Base-by-base conservation (phyloP, 2,329 filamentous ascomycete species). In the Plenodomus tracheiphilus region DNA sequence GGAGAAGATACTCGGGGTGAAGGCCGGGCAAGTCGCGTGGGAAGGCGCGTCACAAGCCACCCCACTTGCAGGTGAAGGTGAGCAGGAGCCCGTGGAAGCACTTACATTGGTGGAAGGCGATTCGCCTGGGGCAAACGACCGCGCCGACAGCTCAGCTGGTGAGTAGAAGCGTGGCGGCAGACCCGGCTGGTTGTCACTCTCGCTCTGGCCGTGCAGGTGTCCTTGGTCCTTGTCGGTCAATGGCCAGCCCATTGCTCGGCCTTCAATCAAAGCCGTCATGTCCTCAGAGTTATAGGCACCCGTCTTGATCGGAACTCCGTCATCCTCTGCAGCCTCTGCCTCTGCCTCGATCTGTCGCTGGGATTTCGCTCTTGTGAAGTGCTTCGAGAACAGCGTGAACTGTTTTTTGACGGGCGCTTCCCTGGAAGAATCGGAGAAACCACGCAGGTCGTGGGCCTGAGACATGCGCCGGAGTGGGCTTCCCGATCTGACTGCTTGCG, bases 71-170 rank as follows among this genome's bases (percentile, higher is more conserved):
- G 39, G 44, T 45, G 25, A 46, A 36, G 46, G 48, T 56, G 53
- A 63, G 51, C 53, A 54, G 41, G 48, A 36, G 43, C 16, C 20
- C 4, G 6, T 32, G 28, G 28, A 30, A 18, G 18, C 28, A 67
- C 69, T 66, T 62, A 72, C 69, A 52, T 71, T 70, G 8, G 56
- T 58, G 3, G 65, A 69, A 6, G 65, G 64, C 4, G 59, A 61
- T 21, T 62, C 62, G 15, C 56, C 60, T 25, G 57, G 47, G 7
- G 47, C 51, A 46, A 60, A 60, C 13, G 54, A 44, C 6, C 35
- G 43, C 3, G 57, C 40, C 18, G 63, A 61, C 37, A 54, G 54
- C 16, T 59, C 43, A 1, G 63, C 61, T 2, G 68, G 68, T n/a
- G 62, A 64, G 43, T 71, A 72, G 41, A 70, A 68, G 2, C 58